Evolutionary conservation across 257 asterid genomes (phyloP).

Genomic region (Misopates orontium): DNA sequence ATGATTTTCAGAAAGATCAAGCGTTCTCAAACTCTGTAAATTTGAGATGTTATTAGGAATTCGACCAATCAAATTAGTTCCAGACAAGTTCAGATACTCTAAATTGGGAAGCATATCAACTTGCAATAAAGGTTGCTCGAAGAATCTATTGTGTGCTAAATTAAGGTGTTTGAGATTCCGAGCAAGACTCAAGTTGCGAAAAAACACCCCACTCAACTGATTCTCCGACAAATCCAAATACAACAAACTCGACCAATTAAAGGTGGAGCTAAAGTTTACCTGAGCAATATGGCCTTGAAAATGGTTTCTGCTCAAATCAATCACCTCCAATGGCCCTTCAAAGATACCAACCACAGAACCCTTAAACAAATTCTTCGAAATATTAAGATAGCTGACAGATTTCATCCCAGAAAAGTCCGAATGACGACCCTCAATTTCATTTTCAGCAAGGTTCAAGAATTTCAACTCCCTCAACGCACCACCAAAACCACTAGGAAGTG

Average conservation of each 20-base stretch:
- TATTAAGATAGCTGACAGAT: conserved; percentile 50
- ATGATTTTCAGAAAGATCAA: conserved; percentile 76
- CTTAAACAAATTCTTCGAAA: conserved; percentile 70
- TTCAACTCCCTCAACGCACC: conserved; percentile 56
- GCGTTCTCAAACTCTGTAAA: conserved; percentile 49
- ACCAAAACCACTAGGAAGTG: conserved; percentile 64
- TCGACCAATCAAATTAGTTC: conserved; percentile 62
- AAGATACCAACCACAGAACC: conserved; percentile 73
- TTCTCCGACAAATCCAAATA: conserved; percentile 82
- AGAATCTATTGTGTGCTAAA: conserved; percentile 82
- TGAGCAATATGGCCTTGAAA: conserved; percentile 79
- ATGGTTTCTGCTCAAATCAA: conserved; percentile 90
- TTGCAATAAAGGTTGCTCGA: conserved; percentile 46
- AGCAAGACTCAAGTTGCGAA: conserved; percentile 46
- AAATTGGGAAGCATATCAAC: conserved; percentile 45
- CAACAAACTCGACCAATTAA: conserved; percentile 60
- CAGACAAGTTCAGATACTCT: conserved; percentile 80
- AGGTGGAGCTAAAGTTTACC: conserved; percentile 66
- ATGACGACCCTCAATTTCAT: conserved; percentile 61
- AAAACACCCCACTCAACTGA: conserved; percentile 72
- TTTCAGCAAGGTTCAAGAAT: conserved; percentile 66
- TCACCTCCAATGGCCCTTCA: conserved; percentile 62
- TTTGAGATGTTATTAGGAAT: conserved; percentile 53
- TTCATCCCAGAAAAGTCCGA: conserved; percentile 61
- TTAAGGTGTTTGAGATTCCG: conserved; percentile 63